Evolutionary conservation across 169 alveolate species (phyloP).

Genomic region (Cardiosporidium cionae): DNA sequence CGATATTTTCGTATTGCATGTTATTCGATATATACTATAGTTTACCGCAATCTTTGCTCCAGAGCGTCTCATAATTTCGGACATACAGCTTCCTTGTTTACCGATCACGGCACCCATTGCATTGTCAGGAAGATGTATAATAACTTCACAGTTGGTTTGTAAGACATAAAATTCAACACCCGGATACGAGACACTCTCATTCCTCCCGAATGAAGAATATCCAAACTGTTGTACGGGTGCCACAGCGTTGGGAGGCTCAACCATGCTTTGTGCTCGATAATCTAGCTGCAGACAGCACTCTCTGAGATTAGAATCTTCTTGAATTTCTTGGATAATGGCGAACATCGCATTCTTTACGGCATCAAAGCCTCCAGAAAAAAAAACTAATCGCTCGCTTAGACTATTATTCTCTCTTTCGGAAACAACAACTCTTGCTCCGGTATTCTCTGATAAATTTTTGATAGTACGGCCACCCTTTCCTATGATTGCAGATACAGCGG

Average conservation of each 20-base stretch:
- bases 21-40: neutral
- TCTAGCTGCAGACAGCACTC: neutral
- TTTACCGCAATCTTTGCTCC: constrained; percentile 17
- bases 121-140: constrained; percentile 11
- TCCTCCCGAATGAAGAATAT: too few relatives aligned
- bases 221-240: too few relatives aligned
- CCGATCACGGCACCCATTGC: constrained; percentile 25
- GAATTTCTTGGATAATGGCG: neutral
- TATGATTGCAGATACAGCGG: constrained; percentile 22
- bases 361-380: constrained; percentile 5
- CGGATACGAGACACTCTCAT: neutral
- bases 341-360: constrained; percentile 4
- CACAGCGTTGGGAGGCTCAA: too few relatives aligned
- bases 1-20: neutral
- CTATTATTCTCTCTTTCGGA: constrained; percentile 20
- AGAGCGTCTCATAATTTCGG: constrained; percentile 7
- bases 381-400: constrained; percentile 8
- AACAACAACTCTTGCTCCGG: constrained; percentile 6
- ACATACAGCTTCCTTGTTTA: constrained; percentile 3
- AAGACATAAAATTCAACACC: neutral
- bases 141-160: constrained; percentile 2
- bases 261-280: too few relatives aligned
- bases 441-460: constrained; percentile 9
- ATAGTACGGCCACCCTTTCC: constrained; percentile 33
- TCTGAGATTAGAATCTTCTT: constrained; percentile 13